Base-by-base conservation (phyloP, 2,329 filamentous ascomycete genomes). In the Colletotrichum musae region DNA sequence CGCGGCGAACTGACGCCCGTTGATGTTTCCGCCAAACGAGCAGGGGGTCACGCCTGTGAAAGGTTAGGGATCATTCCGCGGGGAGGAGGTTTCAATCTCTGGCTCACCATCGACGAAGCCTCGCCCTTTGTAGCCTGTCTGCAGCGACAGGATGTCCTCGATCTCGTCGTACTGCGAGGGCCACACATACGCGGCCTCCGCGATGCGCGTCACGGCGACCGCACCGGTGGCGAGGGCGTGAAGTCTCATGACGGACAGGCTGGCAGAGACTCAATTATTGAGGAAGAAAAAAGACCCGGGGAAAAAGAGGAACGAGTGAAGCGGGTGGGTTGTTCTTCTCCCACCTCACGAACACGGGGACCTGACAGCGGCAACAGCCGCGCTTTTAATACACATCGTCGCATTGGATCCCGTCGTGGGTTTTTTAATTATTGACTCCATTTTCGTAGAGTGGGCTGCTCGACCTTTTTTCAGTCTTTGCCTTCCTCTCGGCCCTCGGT, bases 1-100 rank as follows among this genome's bases (percentile, higher is more conserved):
- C 5, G 75, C 77, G 3, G 77, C 70, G 60, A 74, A 75, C 16
- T 75, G 73, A 32, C 72, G 73, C 26, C 76, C 75, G 9, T 64
- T 62, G 21, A 65, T 62, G 53, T 73, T 74, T 39, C 69, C 60
- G 16, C 74, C 72, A 9, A 72, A 71, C 7, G 69, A 65, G 72
- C 73, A 75, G 2, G 74, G 70, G 15, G 60, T 57, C 15, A 70
- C 66, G 50, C 64, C 70, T 70, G 39, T 5, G 41, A 16, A 5
- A 47, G 18, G 45, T 36, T 15, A 45, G 50, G 3, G 26, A 1
- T 24, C 9, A 7, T 52, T n/a, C 3, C 2, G 36, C 5, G n/a
- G 36, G 21, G 10, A 6, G 16, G n/a, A 13, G 15, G 4, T 16
- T 15, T 3, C 13, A 12, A 43, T 15, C 4, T 36, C 9, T 10